Evolutionary conservation across 225 moss, liverwort and hornwort species (phyloP).

Genomic region (Polytrichum formosum): DNA sequence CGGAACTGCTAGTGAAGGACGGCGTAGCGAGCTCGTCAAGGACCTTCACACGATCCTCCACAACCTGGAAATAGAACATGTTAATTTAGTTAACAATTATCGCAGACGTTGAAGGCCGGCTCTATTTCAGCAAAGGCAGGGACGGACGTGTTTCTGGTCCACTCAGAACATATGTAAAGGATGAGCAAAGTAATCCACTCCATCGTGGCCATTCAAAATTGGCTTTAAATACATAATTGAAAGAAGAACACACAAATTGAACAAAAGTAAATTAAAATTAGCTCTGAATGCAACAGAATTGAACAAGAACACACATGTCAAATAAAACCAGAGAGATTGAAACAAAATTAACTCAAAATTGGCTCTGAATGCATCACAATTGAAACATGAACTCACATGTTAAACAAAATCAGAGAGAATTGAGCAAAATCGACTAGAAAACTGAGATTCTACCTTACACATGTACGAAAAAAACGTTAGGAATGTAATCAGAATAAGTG

Average conservation of each 20-base stretch:
- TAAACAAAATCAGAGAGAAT: neutral
- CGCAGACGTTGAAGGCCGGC: neutral
- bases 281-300: neutral
- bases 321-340: neutral
- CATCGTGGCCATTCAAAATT: no score
- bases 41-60: conserved; percentile 50
- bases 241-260: neutral
- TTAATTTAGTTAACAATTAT: conserved; percentile 4
- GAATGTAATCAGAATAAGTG: neutral
- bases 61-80: conserved; percentile 27
- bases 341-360: no score
- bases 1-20: conserved; percentile 29
- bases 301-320: neutral
- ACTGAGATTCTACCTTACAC: neutral
- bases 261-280: neutral
- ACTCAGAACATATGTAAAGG: no score
- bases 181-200: no score
- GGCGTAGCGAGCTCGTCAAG: conserved; percentile 47
- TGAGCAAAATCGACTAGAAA: neutral
- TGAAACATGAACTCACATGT: neutral
- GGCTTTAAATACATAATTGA: neutral
- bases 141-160: neutral
- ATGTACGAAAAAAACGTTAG: neutral
- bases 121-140: neutral
- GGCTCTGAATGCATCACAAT: neutral